These are phyloP conservation scores for Ramalina intermedia DNA, from an alignment of 495 filamentous ascomycete genomes.

Conservation along the genomic window DNA sequence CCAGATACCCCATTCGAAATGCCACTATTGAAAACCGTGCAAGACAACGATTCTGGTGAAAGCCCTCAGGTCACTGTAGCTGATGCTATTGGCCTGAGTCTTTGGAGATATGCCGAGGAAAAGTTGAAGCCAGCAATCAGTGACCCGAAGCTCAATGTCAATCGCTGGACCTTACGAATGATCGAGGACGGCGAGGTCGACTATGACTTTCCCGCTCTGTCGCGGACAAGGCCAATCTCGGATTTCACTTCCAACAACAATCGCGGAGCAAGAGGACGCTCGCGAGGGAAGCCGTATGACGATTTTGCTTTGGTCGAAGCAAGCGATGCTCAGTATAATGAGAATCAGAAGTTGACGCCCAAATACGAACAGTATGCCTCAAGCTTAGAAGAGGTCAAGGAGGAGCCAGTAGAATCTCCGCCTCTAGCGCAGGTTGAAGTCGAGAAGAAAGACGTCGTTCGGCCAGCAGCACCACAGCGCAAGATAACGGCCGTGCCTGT, in stretches of 20 bases:
- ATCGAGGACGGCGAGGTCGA: constrained; percentile 93
- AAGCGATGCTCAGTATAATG: constrained; percentile 55
- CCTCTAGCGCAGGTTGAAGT: constrained; percentile 3
- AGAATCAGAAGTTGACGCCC: constrained; percentile 64
- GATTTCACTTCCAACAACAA: constrained; percentile 91
- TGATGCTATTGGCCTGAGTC: constrained; percentile 76
- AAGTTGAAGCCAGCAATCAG: constrained; percentile 56
- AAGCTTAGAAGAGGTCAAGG: constrained; percentile 22
- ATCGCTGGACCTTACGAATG: constrained; percentile 86
- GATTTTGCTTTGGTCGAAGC: constrained; percentile 87
- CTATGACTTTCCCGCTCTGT: constrained; percentile 82
- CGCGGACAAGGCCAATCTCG: constrained; percentile 60
- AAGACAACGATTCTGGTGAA: constrained; percentile 47
- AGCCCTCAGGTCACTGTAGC: constrained; percentile 61
- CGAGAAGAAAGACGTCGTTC: constrained; percentile 31
- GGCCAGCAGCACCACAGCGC: constrained; percentile 36
- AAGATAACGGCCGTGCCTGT: constrained; percentile 41
- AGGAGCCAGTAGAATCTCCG: constrained; percentile 20
- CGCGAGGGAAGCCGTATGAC: constrained; percentile 74
- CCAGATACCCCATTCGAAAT: constrained; percentile 62
- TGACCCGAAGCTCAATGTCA: constrained; percentile 61
- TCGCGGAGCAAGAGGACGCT: constrained; percentile 47
- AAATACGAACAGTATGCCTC: constrained; percentile 46
- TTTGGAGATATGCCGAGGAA: constrained; percentile 81
- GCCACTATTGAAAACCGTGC: constrained; percentile 59